phyloP scores from a whole-genome alignment of 306 rosid species.

The Citrullus amarus region DNA sequence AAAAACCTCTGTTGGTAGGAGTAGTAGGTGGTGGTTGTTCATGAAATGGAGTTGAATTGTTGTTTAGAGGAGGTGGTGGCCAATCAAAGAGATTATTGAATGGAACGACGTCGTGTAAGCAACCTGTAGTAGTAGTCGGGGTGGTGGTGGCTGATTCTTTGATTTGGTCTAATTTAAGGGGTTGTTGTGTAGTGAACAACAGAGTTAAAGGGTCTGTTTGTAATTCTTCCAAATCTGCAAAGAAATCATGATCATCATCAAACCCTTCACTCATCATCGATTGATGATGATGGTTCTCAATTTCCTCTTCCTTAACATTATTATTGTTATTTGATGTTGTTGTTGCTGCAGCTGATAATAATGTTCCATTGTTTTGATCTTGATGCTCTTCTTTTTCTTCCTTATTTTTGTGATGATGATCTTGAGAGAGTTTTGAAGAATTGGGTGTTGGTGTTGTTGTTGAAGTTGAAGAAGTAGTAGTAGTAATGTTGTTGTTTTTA shows the following conservation, averaged over 20 bases:
- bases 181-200: constrained; percentile 29
- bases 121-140: not conserved
- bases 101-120: constrained; percentile 26
- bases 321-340: not conserved
- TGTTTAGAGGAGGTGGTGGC: constrained; percentile 18
- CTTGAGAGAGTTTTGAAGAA: not conserved
- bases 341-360: not conserved
- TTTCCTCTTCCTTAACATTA: constrained; percentile 36
- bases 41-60: not conserved
- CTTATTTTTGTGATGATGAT: not conserved
- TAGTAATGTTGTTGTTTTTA: constrained; percentile 8
- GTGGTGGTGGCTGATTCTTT: not conserved
- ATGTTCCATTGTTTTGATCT: not conserved
- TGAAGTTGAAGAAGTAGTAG: too few relatives aligned
- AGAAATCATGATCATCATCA: constrained; percentile 31
- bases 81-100: constrained; percentile 40
- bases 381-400: not conserved
- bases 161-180: constrained; percentile 1
- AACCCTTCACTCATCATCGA: constrained; percentile 11
- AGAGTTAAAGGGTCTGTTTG: constrained; percentile 37
- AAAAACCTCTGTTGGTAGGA: constrained; percentile 31
- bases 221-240: constrained; percentile 56
- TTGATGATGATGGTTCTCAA: not conserved
- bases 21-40: constrained; percentile 4
- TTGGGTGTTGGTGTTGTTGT: not conserved